A percentile compares a stretch with the other conserved stretches of the same genome.
Evolutionary conservation across 2,329 filamentous ascomycete genomes (phyloP).

Genomic region (Sporothrix humicola): DNA sequence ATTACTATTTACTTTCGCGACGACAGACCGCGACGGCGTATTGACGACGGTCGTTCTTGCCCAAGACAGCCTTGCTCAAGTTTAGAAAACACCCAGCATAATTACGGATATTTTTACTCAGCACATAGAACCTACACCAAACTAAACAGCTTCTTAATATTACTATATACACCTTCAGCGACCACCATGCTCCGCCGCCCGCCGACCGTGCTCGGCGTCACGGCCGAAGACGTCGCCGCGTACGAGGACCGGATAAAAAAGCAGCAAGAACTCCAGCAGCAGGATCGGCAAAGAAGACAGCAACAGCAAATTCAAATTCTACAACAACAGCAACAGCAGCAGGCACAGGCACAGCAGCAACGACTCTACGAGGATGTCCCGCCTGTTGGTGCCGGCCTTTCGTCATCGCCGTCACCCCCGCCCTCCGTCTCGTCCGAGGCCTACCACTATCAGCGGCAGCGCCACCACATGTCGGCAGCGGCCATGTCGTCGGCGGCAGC

Average conservation of each 20-base stretch:
- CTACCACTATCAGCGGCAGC: slow-evolving; percentile 30
- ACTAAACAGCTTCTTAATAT: background rate
- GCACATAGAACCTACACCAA: background rate
- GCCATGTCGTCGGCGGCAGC: slow-evolving; percentile 33
- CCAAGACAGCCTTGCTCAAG: background rate
- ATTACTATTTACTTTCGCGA: slow-evolving; percentile 31
- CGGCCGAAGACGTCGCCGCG: slow-evolving; percentile 70
- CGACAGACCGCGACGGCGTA: slow-evolving; percentile 13
- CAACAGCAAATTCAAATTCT: slow-evolving; percentile 32
- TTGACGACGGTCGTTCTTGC: slow-evolving; percentile 13
- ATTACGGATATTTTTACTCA: background rate
- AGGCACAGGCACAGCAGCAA: slow-evolving; percentile 14
- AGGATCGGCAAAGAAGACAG: slow-evolving; percentile 24
- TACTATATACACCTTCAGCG: too few species aligned
- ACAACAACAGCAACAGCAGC: slow-evolving; percentile 18
- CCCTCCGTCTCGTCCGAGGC: slow-evolving; percentile 19
- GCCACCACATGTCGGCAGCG: slow-evolving; percentile 31
- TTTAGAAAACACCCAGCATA: background rate
- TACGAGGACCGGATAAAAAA: slow-evolving; percentile 66
- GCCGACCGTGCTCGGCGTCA: slow-evolving; percentile 70
- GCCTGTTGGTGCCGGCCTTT: background rate
- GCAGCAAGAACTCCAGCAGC: slow-evolving; percentile 32
- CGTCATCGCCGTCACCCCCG: slow-evolving; percentile 30
- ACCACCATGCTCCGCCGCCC: slow-evolving; percentile 53
- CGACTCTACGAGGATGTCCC: background rate